Evolutionary conservation across 1,139 yeast genomes (phyloP).

Genomic region (Scheffersomyces titani): DNA sequence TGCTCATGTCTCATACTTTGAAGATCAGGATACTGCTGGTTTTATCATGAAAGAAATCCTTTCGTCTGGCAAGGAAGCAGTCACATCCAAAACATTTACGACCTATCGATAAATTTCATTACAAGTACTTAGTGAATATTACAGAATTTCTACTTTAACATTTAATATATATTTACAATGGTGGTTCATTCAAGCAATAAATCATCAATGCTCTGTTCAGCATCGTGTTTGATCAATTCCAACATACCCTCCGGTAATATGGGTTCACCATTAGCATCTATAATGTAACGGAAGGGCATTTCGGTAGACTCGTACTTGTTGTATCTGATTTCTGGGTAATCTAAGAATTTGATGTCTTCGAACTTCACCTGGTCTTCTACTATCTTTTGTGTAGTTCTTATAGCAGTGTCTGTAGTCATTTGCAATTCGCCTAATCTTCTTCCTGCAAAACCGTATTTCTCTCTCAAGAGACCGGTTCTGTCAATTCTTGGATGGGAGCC

Average conservation of each 20-base stretch:
- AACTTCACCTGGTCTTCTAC: slow-evolving; percentile 57
- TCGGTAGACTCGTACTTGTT: slow-evolving; percentile 89
- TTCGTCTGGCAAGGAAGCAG: slow-evolving; percentile 18
- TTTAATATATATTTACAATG: background rate
- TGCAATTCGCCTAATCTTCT: slow-evolving; percentile 84
- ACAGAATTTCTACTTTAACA: background rate
- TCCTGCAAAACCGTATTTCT: slow-evolving; percentile 78
- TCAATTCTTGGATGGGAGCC: slow-evolving; percentile 98
- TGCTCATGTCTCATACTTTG: slow-evolving; percentile 88
- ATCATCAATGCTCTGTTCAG: slow-evolving; percentile 74
- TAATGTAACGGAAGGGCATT: slow-evolving; percentile 94
- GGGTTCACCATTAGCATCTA: slow-evolving; percentile 64
- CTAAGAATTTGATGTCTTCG: slow-evolving; percentile 78
- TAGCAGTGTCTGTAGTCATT: slow-evolving; percentile 98
- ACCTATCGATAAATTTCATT: slow-evolving; percentile 13
- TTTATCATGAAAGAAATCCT: slow-evolving; percentile 64
- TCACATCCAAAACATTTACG: slow-evolving; percentile 24
- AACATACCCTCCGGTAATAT: slow-evolving; percentile 92
- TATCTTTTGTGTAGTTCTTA: slow-evolving; percentile 83
- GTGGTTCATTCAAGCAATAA: slow-evolving; percentile 33
- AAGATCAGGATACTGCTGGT: slow-evolving; percentile 81
- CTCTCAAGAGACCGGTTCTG: slow-evolving; percentile 84
- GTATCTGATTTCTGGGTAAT: slow-evolving; percentile 91
- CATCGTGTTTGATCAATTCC: slow-evolving; percentile 78
- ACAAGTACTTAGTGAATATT: background rate